phyloP scores from a whole-genome alignment of 1,284 basidiomycete species.

The Pseudozyma thailandica region DNA sequence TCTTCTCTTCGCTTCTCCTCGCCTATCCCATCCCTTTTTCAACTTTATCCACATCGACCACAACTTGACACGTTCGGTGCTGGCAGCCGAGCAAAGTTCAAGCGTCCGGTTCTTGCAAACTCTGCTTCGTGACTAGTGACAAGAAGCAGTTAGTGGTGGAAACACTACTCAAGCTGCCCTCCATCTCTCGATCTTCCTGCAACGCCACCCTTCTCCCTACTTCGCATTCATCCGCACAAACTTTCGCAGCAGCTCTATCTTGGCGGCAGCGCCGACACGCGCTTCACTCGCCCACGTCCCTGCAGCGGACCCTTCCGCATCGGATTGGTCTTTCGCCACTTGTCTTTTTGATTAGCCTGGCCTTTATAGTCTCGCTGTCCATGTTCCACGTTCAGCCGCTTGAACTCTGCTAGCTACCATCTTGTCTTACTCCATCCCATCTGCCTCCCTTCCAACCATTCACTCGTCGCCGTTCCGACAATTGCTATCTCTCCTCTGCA shows the following conservation, averaged over 20 bases:
- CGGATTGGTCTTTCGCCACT: neutral
- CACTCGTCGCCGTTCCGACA: neutral
- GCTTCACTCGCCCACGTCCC: neutral
- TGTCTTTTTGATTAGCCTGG: neutral
- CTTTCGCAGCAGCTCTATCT: neutral
- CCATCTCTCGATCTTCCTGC: neutral
- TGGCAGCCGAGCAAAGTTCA: neutral
- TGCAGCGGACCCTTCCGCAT: neutral
- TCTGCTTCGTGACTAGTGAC: too few relatives aligned
- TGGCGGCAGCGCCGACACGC: conserved; percentile 1
- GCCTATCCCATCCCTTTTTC: neutral
- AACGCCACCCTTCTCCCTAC: too few relatives aligned
- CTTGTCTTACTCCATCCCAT: neutral
- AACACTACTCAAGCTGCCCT: neutral
- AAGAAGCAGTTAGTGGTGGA: too few relatives aligned
- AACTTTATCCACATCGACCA: neutral
- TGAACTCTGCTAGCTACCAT: neutral
- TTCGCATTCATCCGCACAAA: neutral
- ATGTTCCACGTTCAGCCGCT: neutral
- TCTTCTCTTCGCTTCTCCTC: neutral
- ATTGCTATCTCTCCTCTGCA: too few relatives aligned
- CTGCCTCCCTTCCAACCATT: neutral
- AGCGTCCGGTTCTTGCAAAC: neutral
- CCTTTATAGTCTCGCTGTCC: neutral
- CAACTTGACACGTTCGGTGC: neutral